Conservation (phyloP, 106 monocot species). For the Acorus calamus region DNA sequence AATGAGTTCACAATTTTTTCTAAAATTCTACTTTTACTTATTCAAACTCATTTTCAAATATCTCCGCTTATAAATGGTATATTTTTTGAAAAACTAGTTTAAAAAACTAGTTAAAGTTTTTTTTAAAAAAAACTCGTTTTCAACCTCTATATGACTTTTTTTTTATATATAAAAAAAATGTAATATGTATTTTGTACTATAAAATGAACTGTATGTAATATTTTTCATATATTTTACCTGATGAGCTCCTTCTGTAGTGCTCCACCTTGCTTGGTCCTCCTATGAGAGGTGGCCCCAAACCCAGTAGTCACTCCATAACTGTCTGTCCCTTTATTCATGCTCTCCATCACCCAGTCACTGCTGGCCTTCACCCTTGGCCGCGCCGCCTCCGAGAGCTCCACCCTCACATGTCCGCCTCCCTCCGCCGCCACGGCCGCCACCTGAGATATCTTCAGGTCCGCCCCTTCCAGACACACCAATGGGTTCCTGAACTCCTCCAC, state of each 20-base stretch:
- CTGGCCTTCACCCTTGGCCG: conserved; percentile 35
- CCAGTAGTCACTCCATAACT: conserved; percentile 76
- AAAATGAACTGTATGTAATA: background rate
- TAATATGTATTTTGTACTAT: background rate
- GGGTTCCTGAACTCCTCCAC: conserved; percentile 32
- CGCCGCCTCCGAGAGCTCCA: conserved; percentile 9
- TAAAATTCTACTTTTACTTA: background rate
- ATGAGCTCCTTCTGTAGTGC: conserved; percentile 70
- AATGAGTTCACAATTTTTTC: background rate
- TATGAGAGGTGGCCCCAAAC: conserved; percentile 59
- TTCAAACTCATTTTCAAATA: too few species aligned
- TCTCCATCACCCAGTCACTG: conserved; percentile 51
- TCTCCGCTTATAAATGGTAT: too few species aligned
- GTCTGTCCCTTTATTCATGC: conserved; percentile 45
- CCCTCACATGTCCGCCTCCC: background rate
- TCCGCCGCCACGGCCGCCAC: conserved; percentile 40
- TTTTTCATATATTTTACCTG: conserved; percentile 12
- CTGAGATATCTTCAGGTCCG: conserved; percentile 40
- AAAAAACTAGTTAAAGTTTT: too few species aligned
- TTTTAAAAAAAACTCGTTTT: too few species aligned
- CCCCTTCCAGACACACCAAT: conserved; percentile 34
- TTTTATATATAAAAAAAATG: too few species aligned
- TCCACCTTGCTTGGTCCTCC: conserved; percentile 54
- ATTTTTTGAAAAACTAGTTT: too few species aligned
- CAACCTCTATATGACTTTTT: too few species aligned